These are phyloP conservation scores for Ochetophila trinervis DNA, from an alignment of 306 rosid genomes.

Conservation along the genomic window DNA sequence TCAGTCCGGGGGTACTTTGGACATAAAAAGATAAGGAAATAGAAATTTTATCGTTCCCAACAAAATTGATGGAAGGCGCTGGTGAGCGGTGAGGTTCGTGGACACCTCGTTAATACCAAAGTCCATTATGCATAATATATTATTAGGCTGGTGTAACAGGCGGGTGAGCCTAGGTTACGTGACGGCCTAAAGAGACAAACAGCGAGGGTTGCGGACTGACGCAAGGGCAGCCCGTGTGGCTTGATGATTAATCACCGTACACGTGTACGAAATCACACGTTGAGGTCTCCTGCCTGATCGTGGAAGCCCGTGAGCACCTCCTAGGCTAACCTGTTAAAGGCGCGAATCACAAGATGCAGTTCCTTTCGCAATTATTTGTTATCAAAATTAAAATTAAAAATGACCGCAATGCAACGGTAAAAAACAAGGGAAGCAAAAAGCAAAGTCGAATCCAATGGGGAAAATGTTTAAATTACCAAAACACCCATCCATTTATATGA, in stretches of 20 bases:
- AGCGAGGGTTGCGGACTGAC: too few species aligned
- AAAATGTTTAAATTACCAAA: not conserved
- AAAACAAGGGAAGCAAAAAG: not conserved
- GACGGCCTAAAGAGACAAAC: not conserved
- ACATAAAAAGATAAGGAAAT: too few species aligned
- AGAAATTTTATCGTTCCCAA: too few species aligned
- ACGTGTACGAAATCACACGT: slow-evolving; percentile 19
- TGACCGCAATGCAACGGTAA: slow-evolving; percentile 17
- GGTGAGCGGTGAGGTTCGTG: too few species aligned
- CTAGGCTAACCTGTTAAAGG: not conserved
- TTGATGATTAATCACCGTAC: slow-evolving; percentile 20
- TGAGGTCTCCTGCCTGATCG: too few species aligned
- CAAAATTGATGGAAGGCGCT: too few species aligned
- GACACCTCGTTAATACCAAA: not conserved
- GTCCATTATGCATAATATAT: not conserved
- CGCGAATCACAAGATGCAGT: slow-evolving; percentile 25
- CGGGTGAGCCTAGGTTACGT: not conserved
- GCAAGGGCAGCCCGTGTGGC: slow-evolving; percentile 5
- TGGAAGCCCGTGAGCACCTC: slow-evolving; percentile 23
- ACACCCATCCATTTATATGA: not conserved
- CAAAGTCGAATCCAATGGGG: slow-evolving; percentile 27
- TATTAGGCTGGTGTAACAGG: not conserved
- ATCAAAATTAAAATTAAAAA: not conserved
- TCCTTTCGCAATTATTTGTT: too few species aligned
- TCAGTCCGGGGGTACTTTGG: too few species aligned